These are phyloP conservation scores for Saturnispora kantuleensis DNA, from an alignment of 805 yeast genomes.

Conservation along the genomic window DNA sequence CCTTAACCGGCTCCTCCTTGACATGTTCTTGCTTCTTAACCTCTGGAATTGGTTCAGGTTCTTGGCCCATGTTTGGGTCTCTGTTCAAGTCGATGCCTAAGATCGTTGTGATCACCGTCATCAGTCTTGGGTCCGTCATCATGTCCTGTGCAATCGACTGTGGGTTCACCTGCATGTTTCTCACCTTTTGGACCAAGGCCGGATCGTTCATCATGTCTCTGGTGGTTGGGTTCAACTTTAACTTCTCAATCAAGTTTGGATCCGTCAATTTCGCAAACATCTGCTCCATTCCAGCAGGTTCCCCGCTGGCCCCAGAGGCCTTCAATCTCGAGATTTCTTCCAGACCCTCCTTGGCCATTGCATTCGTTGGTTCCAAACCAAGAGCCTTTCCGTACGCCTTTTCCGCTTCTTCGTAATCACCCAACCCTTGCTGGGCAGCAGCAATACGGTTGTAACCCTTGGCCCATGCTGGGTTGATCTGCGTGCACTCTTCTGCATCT, in stretches of 20 bases:
- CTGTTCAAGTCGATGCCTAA: constrained; percentile 62
- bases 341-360: constrained; percentile 81
- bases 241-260: constrained; percentile 66
- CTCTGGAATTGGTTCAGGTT: constrained; percentile 22
- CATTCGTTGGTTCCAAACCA: constrained; percentile 69
- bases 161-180: constrained; percentile 59
- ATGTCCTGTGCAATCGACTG: constrained; percentile 60
- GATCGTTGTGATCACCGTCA: constrained; percentile 78
- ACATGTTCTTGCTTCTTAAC: constrained; percentile 3
- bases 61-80: constrained; percentile 27
- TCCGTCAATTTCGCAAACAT: constrained; percentile 51
- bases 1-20: constrained; percentile 10
- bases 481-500: constrained; percentile 80
- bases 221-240: constrained; percentile 79
- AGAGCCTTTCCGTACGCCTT: constrained; percentile 66
- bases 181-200: constrained; percentile 58
- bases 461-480: constrained; percentile 82
- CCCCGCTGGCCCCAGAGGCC: constrained; percentile 24
- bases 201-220: constrained; percentile 85
- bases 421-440: constrained; percentile 86
- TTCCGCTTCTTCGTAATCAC: constrained; percentile 67
- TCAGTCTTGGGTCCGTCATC: constrained; percentile 72
- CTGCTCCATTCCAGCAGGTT: constrained; percentile 49
- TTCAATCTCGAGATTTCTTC: constrained; percentile 54
- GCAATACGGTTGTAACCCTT: constrained; percentile 92